Base-by-base conservation (phyloP, 2,329 filamentous ascomycete genomes). In the Dendrostoma leiphaemia region DNA sequence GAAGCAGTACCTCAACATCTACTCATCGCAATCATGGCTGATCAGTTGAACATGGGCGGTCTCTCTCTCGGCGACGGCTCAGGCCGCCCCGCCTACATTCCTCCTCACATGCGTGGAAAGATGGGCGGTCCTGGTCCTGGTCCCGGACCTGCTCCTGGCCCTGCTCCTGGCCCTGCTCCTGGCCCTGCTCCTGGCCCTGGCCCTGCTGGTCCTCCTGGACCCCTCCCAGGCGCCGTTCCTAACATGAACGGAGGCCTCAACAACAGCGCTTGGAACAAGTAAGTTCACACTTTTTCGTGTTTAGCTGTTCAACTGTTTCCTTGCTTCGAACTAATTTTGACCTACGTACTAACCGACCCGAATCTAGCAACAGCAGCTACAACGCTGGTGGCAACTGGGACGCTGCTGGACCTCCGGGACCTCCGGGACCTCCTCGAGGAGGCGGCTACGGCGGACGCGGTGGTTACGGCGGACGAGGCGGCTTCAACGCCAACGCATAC, bases 21-120 rank as follows among this genome's bases (percentile, higher is more conserved):
- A 24, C 46, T 51, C 41, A 60, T 49, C 65, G 66, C 66, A 76
- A 86, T 73, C 69, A 91, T 91, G 88, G 88, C 88, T 71, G 88
- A 90, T 67, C 86, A 92, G 79, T 82, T 94, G 66, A 90, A 91
- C 79, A 91, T 93, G 83, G 82, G 80, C 70, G 84, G 85, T 69
- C 79, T 93, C 67, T 86, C 76, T 73, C 78, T 93, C 61, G 84
- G 74, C 54, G 69, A 70, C 55, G 70, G 71, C 28, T 65, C 69
- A 50, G 63, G 65, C 44, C 70, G 71, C 29, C 66, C 69, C 51
- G 89, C 89, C 54, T 94, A 94, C 79, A 91, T 94, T 63, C 90
- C 90, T 62, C 90, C 90, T 72, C 90, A 94, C 74, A 85, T 92
- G 80, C 86, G 90, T 68, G 77, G 75, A 65, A 82, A 82, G 70